Base-by-base conservation (phyloP, 140 eudicot genomes). In the Senecio squalidus region DNA sequence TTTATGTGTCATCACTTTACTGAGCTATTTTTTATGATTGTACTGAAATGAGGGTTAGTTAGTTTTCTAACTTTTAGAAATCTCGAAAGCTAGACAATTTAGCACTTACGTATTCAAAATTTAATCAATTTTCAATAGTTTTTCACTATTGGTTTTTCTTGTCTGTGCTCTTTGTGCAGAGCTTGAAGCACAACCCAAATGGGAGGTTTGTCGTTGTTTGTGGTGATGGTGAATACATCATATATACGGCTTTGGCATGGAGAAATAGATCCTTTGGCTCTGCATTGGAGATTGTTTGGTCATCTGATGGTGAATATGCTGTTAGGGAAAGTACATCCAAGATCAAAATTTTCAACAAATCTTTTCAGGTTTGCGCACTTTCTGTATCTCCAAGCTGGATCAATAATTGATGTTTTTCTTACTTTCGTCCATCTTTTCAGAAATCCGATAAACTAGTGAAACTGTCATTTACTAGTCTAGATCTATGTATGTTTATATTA, bases 131-230 rank as follows among this genome's bases (percentile, higher is more conserved):
- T 55, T 55, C 22, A 9, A 30, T 36, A 26, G 13, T 36, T 64
- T 15, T 38, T 34, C n/a, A 57, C 26, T 24, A 40, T 16, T 64
- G 26, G 15, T 44, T 33, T 60, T 50, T 40, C 36, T 28, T 66
- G 62, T 53, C 41, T 33, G 41, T 31, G 49, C 13, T 57, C 44
- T 6, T 43, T 51, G 30, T 47, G 43, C 89, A 91, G 98, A 87
- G 81, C 80, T 81, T 91, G 72, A 91, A 84, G 84, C 98, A 91
- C 80, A 91, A 91, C 40, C 96, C 98, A 22, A 91, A 86, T 58
- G 98, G 96, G 67, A 83, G 98, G 79, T 91, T 86, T 65, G 98
- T 91, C 58, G 98, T 91, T 54, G 98, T 86, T 14, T 91, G 98
- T 43, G 98, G 98, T 40, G 98, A 91, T 69, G 98, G 98, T 63